These are phyloP conservation scores for Fennellomyces sp. DNA, from an alignment of 371 early-diverging fungal species.

Conservation along the genomic window DNA sequence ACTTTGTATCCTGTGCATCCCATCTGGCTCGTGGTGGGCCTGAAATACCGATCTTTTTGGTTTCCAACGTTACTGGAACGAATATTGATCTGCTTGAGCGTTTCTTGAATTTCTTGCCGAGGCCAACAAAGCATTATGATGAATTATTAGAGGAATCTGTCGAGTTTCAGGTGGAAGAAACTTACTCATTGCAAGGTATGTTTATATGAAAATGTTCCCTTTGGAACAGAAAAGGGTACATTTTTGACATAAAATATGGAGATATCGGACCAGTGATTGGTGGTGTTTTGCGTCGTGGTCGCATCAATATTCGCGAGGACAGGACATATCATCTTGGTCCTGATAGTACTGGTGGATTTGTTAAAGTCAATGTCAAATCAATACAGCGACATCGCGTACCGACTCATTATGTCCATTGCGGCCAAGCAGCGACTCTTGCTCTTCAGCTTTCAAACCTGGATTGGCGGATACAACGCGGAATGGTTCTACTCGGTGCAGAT, in stretches of 20 bases:
- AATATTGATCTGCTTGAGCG: slow-evolving; percentile 75
- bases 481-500: slow-evolving; percentile 75
- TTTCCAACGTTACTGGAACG: slow-evolving; percentile 88
- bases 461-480: slow-evolving; percentile 76
- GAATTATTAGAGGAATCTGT: slow-evolving; percentile 56
- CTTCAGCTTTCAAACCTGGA: slow-evolving; percentile 49
- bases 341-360: slow-evolving; percentile 53
- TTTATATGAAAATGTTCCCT: not conserved
- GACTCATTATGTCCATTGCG: slow-evolving; percentile 71
- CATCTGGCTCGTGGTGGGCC: slow-evolving; percentile 56
- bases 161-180: slow-evolving; percentile 88
- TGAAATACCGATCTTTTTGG: slow-evolving; percentile 83
- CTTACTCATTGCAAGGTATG: slow-evolving; percentile 80
- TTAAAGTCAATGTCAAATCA: slow-evolving; percentile 64
- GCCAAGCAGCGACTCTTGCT: slow-evolving; percentile 86
- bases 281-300: slow-evolving; percentile 56
- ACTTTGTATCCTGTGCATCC: slow-evolving; percentile 71
- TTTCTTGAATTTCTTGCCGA: slow-evolving; percentile 76
- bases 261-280: slow-evolving; percentile 62
- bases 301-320: slow-evolving; percentile 34
- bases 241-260: slow-evolving; percentile 18
- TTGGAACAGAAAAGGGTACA: slow-evolving; percentile 44
- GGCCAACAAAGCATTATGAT: slow-evolving; percentile 40
- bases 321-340: slow-evolving; percentile 57
- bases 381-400: slow-evolving; percentile 89